Evolutionary conservation across 1,139 yeast species (phyloP).

Genomic region (Starmera stellimalicola): DNA sequence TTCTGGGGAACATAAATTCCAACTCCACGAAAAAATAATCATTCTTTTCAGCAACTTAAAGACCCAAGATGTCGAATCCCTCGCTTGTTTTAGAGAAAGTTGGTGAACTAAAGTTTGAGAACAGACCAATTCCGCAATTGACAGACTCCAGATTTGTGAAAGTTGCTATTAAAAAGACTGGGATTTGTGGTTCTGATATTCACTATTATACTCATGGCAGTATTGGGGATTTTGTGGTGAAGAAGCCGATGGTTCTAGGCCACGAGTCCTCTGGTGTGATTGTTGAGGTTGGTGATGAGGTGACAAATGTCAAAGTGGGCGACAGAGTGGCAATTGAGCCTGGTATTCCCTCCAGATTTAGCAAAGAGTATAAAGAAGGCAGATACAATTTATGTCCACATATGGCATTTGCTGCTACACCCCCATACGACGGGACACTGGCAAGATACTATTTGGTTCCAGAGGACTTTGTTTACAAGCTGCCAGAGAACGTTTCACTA

Average conservation of each 20-base stretch:
- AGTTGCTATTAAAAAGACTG: conserved; percentile 60
- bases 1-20: no score
- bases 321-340: conserved; percentile 63
- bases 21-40: no score
- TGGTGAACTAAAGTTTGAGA: conserved; percentile 56
- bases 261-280: conserved; percentile 73
- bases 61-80: conserved; percentile 13
- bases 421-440: conserved; percentile 78
- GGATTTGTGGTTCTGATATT: conserved; percentile 84
- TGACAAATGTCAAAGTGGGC: conserved; percentile 54
- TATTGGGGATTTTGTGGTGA: conserved; percentile 59
- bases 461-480: conserved; percentile 74
- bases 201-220: conserved; percentile 76
- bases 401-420: conserved; percentile 80
- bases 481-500: conserved; percentile 67
- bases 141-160: conserved; percentile 60
- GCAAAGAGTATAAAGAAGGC: conserved; percentile 64
- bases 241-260: conserved; percentile 62
- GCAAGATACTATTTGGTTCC: conserved; percentile 65
- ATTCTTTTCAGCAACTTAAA: no score
- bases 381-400: conserved; percentile 67
- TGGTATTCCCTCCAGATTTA: conserved; percentile 62
- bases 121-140: conserved; percentile 55
- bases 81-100: conserved; percentile 58
- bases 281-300: conserved; percentile 54